Conservation (phyloP, 2,329 filamentous ascomycete genomes). For the Emergomyces orientalis region DNA sequence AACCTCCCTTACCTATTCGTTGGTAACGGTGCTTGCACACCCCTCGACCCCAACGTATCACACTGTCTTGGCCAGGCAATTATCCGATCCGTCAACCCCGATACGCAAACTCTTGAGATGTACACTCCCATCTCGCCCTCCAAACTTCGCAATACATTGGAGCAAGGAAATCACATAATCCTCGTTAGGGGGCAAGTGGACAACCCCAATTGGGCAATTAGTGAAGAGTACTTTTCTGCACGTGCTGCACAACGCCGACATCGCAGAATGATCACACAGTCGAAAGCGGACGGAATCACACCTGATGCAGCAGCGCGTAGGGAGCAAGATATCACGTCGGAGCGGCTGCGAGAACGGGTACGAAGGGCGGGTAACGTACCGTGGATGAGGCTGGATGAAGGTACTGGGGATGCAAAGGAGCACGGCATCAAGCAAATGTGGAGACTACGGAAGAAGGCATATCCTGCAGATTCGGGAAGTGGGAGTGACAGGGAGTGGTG, state of each 20-base stretch:
- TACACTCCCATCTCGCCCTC: constrained; percentile 40
- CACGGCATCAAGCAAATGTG: constrained; percentile 19
- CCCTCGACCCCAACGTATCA: constrained; percentile 41
- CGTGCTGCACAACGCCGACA: constrained; percentile 29
- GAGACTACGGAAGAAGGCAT: constrained; percentile 34
- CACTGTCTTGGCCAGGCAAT: constrained; percentile 44
- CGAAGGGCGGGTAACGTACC: constrained; percentile 32
- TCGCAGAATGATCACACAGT: constrained; percentile 18
- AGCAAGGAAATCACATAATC: constrained; percentile 34
- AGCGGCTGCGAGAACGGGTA: constrained; percentile 27
- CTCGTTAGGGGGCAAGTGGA: constrained; percentile 41
- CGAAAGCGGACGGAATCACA: constrained; percentile 17
- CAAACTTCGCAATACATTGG: constrained; percentile 24
- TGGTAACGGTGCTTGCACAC: constrained; percentile 32
- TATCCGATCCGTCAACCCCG: constrained; percentile 34
- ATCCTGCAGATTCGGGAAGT: constrained; percentile 23
- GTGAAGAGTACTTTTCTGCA: constrained; percentile 35
- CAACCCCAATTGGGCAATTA: constrained; percentile 38
- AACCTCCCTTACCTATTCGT: constrained; percentile 44
- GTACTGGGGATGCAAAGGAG: constrained; percentile 17
- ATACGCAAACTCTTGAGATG: constrained; percentile 35
- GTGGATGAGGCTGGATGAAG: constrained; percentile 34
- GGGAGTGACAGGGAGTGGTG: constrained; percentile 31
- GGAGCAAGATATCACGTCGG: constrained; percentile 19
- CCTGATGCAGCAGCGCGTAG: constrained; percentile 10